A percentile compares a stretch with the other conserved stretches of the same genome.
Conservation (phyloP, 306 rosid genomes). For the Vigna mungo region DNA sequence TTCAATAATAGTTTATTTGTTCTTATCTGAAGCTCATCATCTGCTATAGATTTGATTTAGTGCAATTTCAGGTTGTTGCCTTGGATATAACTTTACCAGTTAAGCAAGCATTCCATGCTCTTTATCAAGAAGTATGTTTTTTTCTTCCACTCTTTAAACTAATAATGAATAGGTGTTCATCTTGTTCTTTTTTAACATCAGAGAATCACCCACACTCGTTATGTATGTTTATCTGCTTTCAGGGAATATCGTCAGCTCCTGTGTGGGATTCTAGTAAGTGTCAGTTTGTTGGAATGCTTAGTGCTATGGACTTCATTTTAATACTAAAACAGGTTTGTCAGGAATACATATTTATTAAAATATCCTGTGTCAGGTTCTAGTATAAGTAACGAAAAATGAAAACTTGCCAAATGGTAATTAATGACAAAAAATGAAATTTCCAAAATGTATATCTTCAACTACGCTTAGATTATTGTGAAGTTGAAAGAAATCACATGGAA, state of each 20-base stretch:
- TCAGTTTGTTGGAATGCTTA: constrained; percentile 67
- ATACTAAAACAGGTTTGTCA: constrained; percentile 65
- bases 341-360: constrained; percentile 24
- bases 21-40: constrained; percentile 25
- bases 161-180: constrained; percentile 51
- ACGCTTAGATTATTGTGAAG: constrained; percentile 22
- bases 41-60: constrained; percentile 36
- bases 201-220: neutral
- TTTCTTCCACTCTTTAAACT: neutral
- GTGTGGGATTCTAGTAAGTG: constrained; percentile 63
- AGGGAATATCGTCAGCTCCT: constrained; percentile 69
- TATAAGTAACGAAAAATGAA: constrained; percentile 17
- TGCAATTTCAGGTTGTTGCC: constrained; percentile 59
- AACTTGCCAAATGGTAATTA: constrained; percentile 3
- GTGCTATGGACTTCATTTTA: constrained; percentile 66
- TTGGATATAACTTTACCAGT: constrained; percentile 66
- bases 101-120: constrained; percentile 66
- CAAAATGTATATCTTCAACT: neutral
- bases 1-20: constrained; percentile 23
- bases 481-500: constrained; percentile 24
- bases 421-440: neutral
- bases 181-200: constrained; percentile 2
- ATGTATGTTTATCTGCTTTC: constrained; percentile 44
- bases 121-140: constrained; percentile 60
- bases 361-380: constrained; percentile 1